phyloP scores from a whole-genome alignment of 1,139 yeast species.

The Yamadazyma atlantica region DNA sequence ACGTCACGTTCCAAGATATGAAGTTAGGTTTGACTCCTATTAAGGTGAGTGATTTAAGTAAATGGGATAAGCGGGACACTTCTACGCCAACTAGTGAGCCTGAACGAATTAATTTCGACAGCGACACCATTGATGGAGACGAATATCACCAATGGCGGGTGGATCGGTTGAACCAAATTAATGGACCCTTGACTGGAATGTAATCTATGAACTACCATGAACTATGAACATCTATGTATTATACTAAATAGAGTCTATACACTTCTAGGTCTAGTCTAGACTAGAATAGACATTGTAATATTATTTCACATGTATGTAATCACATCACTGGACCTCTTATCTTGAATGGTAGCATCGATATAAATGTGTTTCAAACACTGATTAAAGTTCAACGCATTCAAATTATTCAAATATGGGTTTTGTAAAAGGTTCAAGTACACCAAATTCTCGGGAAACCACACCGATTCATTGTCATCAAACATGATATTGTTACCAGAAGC shows the following conservation, averaged over 20 bases:
- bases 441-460: constrained; percentile 16
- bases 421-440: constrained; percentile 16
- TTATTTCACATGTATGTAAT: constrained; percentile 12
- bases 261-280: too few relatives aligned
- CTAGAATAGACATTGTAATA: not conserved
- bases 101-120: constrained; percentile 26
- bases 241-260: too few relatives aligned
- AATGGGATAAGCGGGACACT: constrained; percentile 12
- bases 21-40: constrained; percentile 24
- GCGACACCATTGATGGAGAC: constrained; percentile 42
- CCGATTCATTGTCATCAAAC: constrained; percentile 14
- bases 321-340: constrained; percentile 7
- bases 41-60: constrained; percentile 12
- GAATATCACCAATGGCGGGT: constrained; percentile 45
- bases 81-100: constrained; percentile 18
- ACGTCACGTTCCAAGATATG: constrained; percentile 3
- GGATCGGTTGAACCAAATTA: constrained; percentile 37
- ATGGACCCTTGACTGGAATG: too few relatives aligned
- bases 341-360: constrained; percentile 14
- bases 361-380: constrained; percentile 14
- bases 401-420: constrained; percentile 16
- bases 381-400: constrained; percentile 14
- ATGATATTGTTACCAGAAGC: constrained; percentile 19
- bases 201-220: too few relatives aligned
- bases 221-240: too few relatives aligned